Percentiles rank a stretch among this genome's conserved stretches.
Evolutionary conservation across 179 eudicot species (phyloP).

Genomic region (Monotropa hypopitys): DNA sequence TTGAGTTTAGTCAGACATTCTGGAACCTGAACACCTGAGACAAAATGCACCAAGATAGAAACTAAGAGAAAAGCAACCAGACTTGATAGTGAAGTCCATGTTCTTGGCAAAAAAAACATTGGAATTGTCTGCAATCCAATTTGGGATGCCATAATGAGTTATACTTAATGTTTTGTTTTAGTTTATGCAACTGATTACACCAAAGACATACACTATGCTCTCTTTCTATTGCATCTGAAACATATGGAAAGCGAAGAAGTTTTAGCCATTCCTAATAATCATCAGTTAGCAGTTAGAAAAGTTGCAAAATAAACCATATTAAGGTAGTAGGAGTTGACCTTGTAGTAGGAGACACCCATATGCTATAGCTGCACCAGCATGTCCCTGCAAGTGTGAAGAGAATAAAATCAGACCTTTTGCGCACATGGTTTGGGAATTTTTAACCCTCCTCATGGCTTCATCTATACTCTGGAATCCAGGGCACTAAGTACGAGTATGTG

Average conservation of each 20-base stretch:
- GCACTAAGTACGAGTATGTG: background rate
- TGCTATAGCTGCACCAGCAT: slow-evolving; percentile 86
- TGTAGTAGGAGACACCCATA: slow-evolving; percentile 73
- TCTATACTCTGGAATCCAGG: background rate
- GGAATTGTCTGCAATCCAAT: background rate
- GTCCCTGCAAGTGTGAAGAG: slow-evolving; percentile 45
- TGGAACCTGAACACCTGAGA: slow-evolving; percentile 51
- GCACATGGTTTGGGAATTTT: background rate
- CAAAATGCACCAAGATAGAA: background rate
- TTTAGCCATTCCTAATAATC: background rate
- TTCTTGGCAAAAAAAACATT: background rate
- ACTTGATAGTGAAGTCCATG: background rate
- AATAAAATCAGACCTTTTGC: background rate
- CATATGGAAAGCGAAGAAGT: background rate
- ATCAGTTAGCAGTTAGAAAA: background rate
- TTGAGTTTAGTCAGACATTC: slow-evolving; percentile 46
- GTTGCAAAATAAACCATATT: background rate
- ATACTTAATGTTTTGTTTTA: background rate
- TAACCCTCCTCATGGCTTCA: background rate
- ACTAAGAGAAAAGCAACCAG: background rate
- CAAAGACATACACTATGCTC: background rate
- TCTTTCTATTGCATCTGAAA: background rate
- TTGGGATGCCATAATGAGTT: background rate
- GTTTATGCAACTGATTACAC: background rate
- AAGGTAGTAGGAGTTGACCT: slow-evolving; percentile 32